phyloP scores from a whole-genome alignment of 2,329 filamentous ascomycete genomes.

The Penicillium carneum region DNA sequence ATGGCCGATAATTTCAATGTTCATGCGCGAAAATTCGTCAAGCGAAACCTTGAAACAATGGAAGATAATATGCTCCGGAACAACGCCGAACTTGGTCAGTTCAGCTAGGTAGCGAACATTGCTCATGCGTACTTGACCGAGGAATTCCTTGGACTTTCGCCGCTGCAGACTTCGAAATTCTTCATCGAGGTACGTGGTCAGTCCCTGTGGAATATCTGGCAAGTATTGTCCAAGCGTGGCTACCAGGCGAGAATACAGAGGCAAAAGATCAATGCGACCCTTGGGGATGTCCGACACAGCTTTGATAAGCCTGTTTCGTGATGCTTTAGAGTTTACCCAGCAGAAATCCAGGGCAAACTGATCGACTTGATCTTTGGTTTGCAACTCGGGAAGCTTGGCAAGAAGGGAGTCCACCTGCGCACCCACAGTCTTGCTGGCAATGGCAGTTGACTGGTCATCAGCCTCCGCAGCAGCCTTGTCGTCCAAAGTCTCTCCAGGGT shows the following conservation, averaged over 20 bases:
- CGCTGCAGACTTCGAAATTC: slow-evolving; percentile 96
- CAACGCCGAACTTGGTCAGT: slow-evolving; percentile 95
- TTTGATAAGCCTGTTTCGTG: slow-evolving; percentile 90
- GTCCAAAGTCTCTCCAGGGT: slow-evolving; percentile 48
- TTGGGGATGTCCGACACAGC: slow-evolving; percentile 93
- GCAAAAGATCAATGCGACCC: slow-evolving; percentile 86
- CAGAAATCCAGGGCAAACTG: slow-evolving; percentile 95
- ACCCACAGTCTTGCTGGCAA: slow-evolving; percentile 96
- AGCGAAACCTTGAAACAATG: slow-evolving; percentile 97
- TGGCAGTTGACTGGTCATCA: slow-evolving; percentile 90
- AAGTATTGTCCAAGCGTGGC: slow-evolving; percentile 93
- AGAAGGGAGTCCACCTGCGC: slow-evolving; percentile 93
- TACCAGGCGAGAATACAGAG: slow-evolving; percentile 88
- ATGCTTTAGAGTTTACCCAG: slow-evolving; percentile 97
- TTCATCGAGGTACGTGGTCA: slow-evolving; percentile 91
- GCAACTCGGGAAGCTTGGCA: slow-evolving; percentile 85
- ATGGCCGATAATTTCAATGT: slow-evolving; percentile 97
- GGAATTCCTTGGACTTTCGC: slow-evolving; percentile 95
- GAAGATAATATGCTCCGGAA: slow-evolving; percentile 97
- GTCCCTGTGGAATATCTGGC: slow-evolving; percentile 87
- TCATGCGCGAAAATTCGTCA: slow-evolving; percentile 97
- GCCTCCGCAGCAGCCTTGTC: slow-evolving; percentile 62
- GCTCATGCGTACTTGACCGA: slow-evolving; percentile 88
- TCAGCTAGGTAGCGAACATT: slow-evolving; percentile 98
- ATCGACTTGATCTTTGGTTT: slow-evolving; percentile 89